These are phyloP conservation scores for Apiotrichum sp. DNA, from an alignment of 1,284 basidiomycete genomes.

Conservation along the genomic window DNA sequence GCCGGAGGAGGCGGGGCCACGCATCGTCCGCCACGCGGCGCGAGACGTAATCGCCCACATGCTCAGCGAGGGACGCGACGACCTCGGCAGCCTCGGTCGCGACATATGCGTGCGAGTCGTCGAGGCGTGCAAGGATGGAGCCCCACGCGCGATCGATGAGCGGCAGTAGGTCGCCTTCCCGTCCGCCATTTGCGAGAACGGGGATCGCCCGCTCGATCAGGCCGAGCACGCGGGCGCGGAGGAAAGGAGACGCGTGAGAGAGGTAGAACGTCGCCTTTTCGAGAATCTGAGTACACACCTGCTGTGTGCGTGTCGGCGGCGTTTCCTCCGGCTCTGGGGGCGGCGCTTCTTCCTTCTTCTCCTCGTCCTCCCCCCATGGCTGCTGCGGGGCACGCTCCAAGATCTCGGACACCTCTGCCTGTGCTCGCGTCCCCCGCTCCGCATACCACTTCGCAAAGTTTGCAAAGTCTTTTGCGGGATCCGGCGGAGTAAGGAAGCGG, in stretches of 20 bases:
- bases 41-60: conserved; percentile 76
- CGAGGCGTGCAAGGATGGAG: conserved; percentile 72
- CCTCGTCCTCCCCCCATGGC: conserved; percentile 25
- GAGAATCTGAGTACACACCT: conserved; percentile 73
- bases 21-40: conserved; percentile 77
- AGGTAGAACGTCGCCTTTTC: conserved; percentile 80
- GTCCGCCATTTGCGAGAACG: conserved; percentile 55
- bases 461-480: conserved; percentile 41
- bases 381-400: conserved; percentile 59
- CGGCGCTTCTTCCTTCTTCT: conserved; percentile 10
- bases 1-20: conserved; percentile 69
- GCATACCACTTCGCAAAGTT: conserved; percentile 61
- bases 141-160: conserved; percentile 82
- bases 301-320: conserved; percentile 63
- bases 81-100: conserved; percentile 65
- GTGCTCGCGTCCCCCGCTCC: conserved; percentile 49
- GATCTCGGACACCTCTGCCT: conserved; percentile 48
- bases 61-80: conserved; percentile 59
- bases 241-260: conserved; percentile 73
- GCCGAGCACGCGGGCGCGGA: conserved; percentile 70
- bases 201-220: conserved; percentile 67
- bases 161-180: conserved; percentile 66
- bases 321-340: conserved; percentile 49
- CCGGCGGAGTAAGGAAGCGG: conserved; percentile 37
- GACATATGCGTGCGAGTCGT: conserved; percentile 67